These are phyloP conservation scores for Aspergillus egyptiacus DNA, from an alignment of 495 filamentous ascomycete genomes.

Conservation along the genomic window DNA sequence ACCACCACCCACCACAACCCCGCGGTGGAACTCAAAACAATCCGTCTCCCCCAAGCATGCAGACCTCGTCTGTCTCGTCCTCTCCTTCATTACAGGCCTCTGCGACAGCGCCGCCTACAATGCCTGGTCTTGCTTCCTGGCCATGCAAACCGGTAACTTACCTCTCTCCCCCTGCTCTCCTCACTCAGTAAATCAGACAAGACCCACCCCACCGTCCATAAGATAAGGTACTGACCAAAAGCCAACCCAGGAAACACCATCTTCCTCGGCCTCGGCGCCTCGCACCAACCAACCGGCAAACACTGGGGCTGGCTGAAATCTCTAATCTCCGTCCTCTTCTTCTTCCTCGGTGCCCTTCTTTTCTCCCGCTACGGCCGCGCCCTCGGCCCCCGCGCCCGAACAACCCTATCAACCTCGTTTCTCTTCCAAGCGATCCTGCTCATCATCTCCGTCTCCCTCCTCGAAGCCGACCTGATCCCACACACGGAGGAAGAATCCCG, in stretches of 20 bases:
- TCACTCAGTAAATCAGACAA: not conserved
- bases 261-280: conserved; percentile 59
- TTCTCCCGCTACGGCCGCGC: conserved; percentile 23
- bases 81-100: conserved; percentile 53
- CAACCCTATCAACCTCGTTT: conserved; percentile 53
- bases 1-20: not conserved
- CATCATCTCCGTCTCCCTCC: conserved; percentile 51
- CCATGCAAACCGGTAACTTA: conserved; percentile 55
- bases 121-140: conserved; percentile 56
- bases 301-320: conserved; percentile 60
- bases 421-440: conserved; percentile 50
- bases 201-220: too few species aligned
- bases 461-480: conserved; percentile 46
- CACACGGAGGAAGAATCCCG: conserved; percentile 27
- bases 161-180: not conserved
- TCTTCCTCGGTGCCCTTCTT: conserved; percentile 40
- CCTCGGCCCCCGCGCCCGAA: conserved; percentile 39
- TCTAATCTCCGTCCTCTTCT: conserved; percentile 49
- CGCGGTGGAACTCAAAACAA: conserved; percentile 34
- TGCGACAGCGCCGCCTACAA: conserved; percentile 59
- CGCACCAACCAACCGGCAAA: conserved; percentile 40
- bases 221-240: not conserved
- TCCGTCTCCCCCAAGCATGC: conserved; percentile 39
- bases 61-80: conserved; percentile 49
- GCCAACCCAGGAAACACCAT: conserved; percentile 58